Base-by-base conservation (phyloP, 2,329 filamentous ascomycete genomes). In the Knoxdaviesia capensis region DNA sequence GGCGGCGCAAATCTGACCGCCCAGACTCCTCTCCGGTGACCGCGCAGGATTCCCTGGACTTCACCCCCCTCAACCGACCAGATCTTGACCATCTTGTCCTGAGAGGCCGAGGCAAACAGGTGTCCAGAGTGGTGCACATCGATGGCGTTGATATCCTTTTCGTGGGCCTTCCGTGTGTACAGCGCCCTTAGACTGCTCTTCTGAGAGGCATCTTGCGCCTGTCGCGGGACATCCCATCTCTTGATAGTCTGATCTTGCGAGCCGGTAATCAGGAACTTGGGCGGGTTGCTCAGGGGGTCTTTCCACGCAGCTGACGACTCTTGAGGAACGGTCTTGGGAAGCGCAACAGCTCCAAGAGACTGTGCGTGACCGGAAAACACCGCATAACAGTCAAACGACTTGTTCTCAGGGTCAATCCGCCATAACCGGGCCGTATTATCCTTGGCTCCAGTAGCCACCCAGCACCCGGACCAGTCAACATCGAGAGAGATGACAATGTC, bases 71-170 rank as follows among this genome's bases (percentile, higher is more conserved):
- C 79, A 6, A 80, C 69, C 6, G 87, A 90, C 81, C 88, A 98
- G 45, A 98, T 90, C 62, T 96, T 98, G 49, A 96, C 86, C 0
- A 85, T 92, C 49, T 86, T 83, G 57, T 98, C 90, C 60, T 98
- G 90, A 5, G 88, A 96, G 31, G 90, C 88, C 1, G 90, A 94
- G 3, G 88, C 92, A 54, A 98, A 96, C 1, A 94, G 61, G n/a
- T 77, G 73, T 5, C 74, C 74, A 1, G 71, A 68, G 28, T 76
- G 70, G 48, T 86, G 83, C 7, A 90, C 69, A 48, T 92, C 85
- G 41, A 98, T 72, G 3, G 90, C 86, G 52, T 98, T 98, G 60
- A 98, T 98, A 50, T 98, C 90, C 56, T 98, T 98, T 54, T 98
- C 90, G 59, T 98, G 90, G 1, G 90, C 90, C 59, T 94, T 93